Base-by-base conservation (phyloP, 805 yeast species). In the Starmerella gropengiesseri region DNA sequence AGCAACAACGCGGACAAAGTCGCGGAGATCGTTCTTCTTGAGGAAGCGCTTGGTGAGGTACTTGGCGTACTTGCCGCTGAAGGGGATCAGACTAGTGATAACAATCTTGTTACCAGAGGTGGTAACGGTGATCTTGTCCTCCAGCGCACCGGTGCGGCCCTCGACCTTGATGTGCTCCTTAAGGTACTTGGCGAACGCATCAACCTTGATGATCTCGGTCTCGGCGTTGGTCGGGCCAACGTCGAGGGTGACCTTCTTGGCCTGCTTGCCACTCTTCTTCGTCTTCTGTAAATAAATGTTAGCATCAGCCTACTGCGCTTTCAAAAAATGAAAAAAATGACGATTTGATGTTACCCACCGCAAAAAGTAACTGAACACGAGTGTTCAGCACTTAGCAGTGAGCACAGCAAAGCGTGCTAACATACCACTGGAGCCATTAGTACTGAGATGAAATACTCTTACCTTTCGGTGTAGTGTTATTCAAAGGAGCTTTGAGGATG, bases 21-120 rank as follows among this genome's bases (percentile, higher is more conserved):
- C 97, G 78, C 96, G 86, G 77, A 89, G 83, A 75, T 84, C 94
- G 89, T 87, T 85, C 84, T 91, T 91, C 94, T 89, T 93, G 74
- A 91, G 84, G 91, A 84, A 91, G 78, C 94, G 89, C 86, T 91
- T 93, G 66, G 97, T 84, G 69, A 91, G 77, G 93, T 91, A 91
- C 78, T 93, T 91, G 70, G 89, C 81, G 94, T 91, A 91, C 77
- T 93, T 89, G 75, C 98, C 99, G 60, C 96, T 87, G 91, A 91
- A 89, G 75, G 85, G 81, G 71, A 94, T 71, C 71, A 81, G 78
- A 58, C 96, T 74, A 67, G 86, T 83, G 65, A 91, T 85, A 66
- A 83, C 79, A 67, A 83, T 77, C 74, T 81, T 79, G 76, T 78
- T 73, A 66, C 87, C 93, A 66, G 85, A 91, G 63, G 75, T 71